Conservation (phyloP, 1,284 basidiomycete genomes). For the Fomes fomentarius region DNA sequence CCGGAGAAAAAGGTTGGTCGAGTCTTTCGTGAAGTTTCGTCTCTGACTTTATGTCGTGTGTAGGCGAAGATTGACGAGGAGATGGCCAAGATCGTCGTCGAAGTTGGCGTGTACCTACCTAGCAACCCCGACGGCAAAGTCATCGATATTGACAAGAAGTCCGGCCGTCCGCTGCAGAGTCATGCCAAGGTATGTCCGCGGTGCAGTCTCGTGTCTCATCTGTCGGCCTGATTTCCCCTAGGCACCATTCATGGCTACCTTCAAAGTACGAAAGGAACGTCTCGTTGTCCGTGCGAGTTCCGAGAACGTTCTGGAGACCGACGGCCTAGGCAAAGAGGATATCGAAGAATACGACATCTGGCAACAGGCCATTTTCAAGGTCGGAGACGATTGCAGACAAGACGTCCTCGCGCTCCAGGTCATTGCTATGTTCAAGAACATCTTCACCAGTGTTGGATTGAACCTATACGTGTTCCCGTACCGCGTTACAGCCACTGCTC, state of each 20-base stretch:
- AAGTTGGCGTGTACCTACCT: conserved; percentile 94
- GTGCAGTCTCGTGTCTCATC: neutral
- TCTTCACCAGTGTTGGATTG: conserved; percentile 89
- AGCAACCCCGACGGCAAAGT: conserved; percentile 98
- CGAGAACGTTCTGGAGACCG: conserved; percentile 70
- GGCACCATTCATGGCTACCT: conserved; percentile 99
- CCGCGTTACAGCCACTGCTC: conserved; percentile 95
- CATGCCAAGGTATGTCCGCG: conserved; percentile 82
- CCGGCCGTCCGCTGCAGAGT: conserved; percentile 93
- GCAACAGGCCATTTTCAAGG: conserved; percentile 99
- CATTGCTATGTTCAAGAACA: conserved; percentile 99
- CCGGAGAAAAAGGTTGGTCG: conserved; percentile 89
- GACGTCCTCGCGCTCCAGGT: conserved; percentile 96
- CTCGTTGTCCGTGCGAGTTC: conserved; percentile 63
- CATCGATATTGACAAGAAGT: conserved; percentile 95
- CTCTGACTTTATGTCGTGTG: conserved; percentile 13
- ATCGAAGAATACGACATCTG: conserved; percentile 86
- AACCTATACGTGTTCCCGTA: conserved; percentile 96
- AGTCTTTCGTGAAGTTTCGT: neutral
- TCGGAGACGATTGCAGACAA: conserved; percentile 98
- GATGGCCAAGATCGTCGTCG: conserved; percentile 95
- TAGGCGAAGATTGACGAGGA: conserved; percentile 99
- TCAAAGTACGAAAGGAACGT: conserved; percentile 91
- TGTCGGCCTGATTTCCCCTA: conserved; percentile 32
- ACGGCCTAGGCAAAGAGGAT: conserved; percentile 57